Base-by-base conservation (phyloP, 805 yeast genomes). In the Starmerella kuoi region DNA sequence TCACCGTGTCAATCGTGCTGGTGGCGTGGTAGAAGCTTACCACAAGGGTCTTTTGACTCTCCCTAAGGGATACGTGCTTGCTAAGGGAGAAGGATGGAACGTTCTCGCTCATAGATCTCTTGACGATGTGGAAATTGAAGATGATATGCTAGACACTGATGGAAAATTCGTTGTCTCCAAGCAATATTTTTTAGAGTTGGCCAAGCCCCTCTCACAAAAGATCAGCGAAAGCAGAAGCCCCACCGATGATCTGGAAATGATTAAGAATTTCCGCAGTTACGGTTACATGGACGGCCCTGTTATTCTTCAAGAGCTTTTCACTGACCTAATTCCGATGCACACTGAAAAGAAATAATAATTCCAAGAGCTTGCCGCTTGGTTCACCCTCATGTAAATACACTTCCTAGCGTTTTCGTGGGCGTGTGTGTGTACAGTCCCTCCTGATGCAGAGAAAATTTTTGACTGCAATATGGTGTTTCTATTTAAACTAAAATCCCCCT, bases 81-180 rank as follows among this genome's bases (percentile, higher is more conserved):
- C 71, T n/a, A 62, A 64, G 9, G 94, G 88, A 41, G 97, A 88
- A 66, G 97, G 97, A 23, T 88, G 57, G 56, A 57, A 57, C 36
- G 57, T 27, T 5, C 46, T 50, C 40, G 35, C 36, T 8, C n/a
- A 28, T 39, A 18, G 21, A 18, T 5, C 11, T 3, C 18, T 46
- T 18, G 21, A 20, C 28, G 38, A 45, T 8, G 35, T 38, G 20
- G 37, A 42, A 34, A 54, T 44, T 4, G 52, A 38, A 15, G 22
- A 30, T 9, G 35, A 50, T 17, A 15, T 47, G 20, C 47, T 48
- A 26, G 42, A 47, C 21, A 42, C 39, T 6, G 49, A 48, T 24
- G 54, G 49, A 33, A 50, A 47, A 40, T 53, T 55, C 37, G 46
- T 52, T 12, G 48, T 55, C 12, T 49, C 56, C 5, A 41, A 37